Conservation (phyloP, 2,329 filamentous ascomycete genomes). For the Cercospora sp. region DNA sequence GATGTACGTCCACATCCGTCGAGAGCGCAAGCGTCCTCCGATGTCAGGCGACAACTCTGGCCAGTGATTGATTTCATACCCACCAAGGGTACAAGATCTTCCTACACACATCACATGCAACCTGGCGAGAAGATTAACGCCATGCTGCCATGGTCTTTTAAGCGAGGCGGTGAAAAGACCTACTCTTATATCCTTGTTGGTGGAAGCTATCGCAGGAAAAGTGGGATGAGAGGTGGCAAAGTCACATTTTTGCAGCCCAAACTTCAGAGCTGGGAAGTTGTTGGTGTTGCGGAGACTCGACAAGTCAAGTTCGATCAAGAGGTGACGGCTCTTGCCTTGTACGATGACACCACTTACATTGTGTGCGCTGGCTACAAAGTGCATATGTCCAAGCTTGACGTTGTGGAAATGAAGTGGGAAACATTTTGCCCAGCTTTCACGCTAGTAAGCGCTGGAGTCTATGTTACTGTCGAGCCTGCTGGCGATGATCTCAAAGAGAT, state of each 20-base stretch:
- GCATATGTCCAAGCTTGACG: slow-evolving; percentile 45
- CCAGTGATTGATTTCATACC: slow-evolving; percentile 51
- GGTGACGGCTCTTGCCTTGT: slow-evolving; percentile 58
- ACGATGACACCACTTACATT: slow-evolving; percentile 58
- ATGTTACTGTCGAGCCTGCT: slow-evolving; percentile 47
- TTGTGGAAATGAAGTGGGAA: slow-evolving; percentile 32
- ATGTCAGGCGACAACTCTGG: slow-evolving; percentile 41
- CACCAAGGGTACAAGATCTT: slow-evolving; percentile 12
- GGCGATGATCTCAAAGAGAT: slow-evolving; percentile 43
- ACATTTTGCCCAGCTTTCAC: slow-evolving; percentile 36
- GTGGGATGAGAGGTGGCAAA: slow-evolving; percentile 44
- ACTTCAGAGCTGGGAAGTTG: slow-evolving; percentile 49
- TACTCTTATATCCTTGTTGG: slow-evolving; percentile 64
- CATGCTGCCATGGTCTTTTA: slow-evolving; percentile 60
- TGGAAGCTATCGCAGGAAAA: slow-evolving; percentile 47
- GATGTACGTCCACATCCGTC: slow-evolving; percentile 34
- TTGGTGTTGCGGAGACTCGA: slow-evolving; percentile 47
- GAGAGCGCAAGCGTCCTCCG: slow-evolving; percentile 28
- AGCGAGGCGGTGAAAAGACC: slow-evolving; percentile 51
- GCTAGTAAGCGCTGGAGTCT: slow-evolving; percentile 44
- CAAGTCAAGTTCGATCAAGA: slow-evolving; percentile 53
- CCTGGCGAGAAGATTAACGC: slow-evolving; percentile 60
- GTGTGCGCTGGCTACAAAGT: slow-evolving; percentile 47
- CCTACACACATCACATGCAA: slow-evolving; percentile 47
- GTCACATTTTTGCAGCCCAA: slow-evolving; percentile 43